Conservation (phyloP, 257 asterid species). For the Solanum neorickii region DNA sequence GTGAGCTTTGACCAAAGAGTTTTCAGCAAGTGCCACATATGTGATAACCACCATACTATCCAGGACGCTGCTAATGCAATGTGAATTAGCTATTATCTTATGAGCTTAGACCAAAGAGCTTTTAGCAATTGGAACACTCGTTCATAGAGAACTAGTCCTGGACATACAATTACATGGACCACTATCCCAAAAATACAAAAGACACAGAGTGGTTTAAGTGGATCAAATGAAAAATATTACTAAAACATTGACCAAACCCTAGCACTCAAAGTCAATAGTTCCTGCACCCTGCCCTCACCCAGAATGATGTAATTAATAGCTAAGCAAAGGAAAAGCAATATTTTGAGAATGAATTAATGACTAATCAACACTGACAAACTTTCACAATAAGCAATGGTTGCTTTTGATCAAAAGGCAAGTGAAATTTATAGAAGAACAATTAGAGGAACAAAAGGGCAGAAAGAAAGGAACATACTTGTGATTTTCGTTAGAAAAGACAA, state of each 20-base stretch:
- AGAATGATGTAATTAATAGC: not conserved
- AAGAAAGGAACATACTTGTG: conserved; percentile 56
- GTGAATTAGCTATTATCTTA: no score
- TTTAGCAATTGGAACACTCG: not conserved
- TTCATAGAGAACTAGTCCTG: not conserved
- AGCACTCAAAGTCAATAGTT: not conserved
- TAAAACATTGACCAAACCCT: not conserved
- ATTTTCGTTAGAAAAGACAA: conserved; percentile 81
- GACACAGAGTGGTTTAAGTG: not conserved
- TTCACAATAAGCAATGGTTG: not conserved
- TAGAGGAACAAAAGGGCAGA: not conserved
- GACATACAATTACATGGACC: not conserved
- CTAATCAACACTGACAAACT: not conserved
- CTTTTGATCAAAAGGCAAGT: not conserved
- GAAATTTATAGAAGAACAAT: not conserved
- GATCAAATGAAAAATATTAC: not conserved
- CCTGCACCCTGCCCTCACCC: not conserved
- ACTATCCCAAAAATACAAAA: not conserved
- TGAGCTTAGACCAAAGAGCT: not conserved
- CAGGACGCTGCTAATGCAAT: no score
- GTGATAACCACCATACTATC: no score
- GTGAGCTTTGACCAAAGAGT: not conserved
- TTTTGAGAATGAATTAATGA: not conserved
- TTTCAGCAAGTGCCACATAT: no score
- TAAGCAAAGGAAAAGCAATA: not conserved